Base-by-base conservation (phyloP, 2,329 filamentous ascomycete species). In the Westerdykella sp. region DNA sequence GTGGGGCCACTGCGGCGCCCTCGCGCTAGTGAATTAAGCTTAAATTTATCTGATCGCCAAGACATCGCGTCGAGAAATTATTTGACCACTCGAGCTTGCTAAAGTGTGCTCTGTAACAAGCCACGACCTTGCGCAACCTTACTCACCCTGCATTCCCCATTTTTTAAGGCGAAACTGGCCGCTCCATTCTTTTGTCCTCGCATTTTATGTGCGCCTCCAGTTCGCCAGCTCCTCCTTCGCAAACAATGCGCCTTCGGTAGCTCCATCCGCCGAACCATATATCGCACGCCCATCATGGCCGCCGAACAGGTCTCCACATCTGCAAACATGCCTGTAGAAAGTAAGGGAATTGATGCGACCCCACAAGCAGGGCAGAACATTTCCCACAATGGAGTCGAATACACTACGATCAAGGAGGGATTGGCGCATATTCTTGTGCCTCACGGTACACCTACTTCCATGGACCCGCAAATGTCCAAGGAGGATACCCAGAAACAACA, bases 341-440 rank as follows among this genome's bases (percentile, higher is more conserved):
- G 32, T 13, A 18, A 15, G 9, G 32, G 32, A 6, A 60, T 68
- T 23, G 54, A 62, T 23, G 53, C 55, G 23, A 40, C 42, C 3
- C 65, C 65, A 6, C 42, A 50, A 35, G 55, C 48, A 9, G 65
- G 56, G 11, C 65, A 67, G 45, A 50, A 40, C 16, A 57, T 69
- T 32, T 54, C 43, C 22, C 73, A 80, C 55, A 62, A 72, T 34
- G 77, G 69, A 11, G 75, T 73, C 42, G 65, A 73, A 44, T 83
- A 79, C 56, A 77, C 74, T 21, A 79, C 80, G 0, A 73, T 85
- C 44, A 78, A 78, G 46, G 83, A 87, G 66, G 83, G 83, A 5
- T 66, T 76, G n/a, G 83, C 83, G 31, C 74, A 81, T 51, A 84
- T 87, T 45, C 72, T 87, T 11, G 77, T 82, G 11, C 81, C 81